Base-by-base conservation (phyloP, 2,329 filamentous ascomycete species). In the Alternaria incomplexa region DNA sequence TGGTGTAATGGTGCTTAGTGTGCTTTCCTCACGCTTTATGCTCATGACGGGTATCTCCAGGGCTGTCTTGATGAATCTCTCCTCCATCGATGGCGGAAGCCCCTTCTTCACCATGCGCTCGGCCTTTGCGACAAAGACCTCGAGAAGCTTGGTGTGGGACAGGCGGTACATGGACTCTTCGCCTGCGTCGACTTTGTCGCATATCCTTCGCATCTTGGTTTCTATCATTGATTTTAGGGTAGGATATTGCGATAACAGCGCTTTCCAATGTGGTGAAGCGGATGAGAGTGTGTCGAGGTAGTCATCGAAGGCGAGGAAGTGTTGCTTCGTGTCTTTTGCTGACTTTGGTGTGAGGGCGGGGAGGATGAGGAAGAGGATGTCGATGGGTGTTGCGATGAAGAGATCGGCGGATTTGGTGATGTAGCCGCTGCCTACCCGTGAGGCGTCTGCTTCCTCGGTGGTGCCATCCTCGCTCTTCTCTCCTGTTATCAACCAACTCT, bases 81-180 rank as follows among this genome's bases (percentile, higher is more conserved):
- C 91, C 76, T 97, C 95, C 85, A 99, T 87, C 70, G 91, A 97
- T 7, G 83, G 81, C 2, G 96, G 93, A 10, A 98, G 81, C 0
- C 89, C 88, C 1, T 81, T 82, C 5, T 82, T 79, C n/a, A 85
- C 84, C 85, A 96, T 91, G 6, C 84, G 84, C 64, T 85, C 84
- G 6, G 93, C 93, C 79, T 97, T 98, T 17, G 80, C 74, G 7
- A 94, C 66, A 1, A 98, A 74, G 58, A 90, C 85, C 2, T 79
- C 74, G 7, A 91, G 73, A 1, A 97, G 85, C 75, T 93, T 97
- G 12, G 84, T 81, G 72, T 91, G 86, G 70, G 85, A 96, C 23
- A 97, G 82, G 12, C 93, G 88, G 79, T 91, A 97, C 92, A 97
- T 93, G 58, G 82, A 88, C 78, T 97, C 93, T 63, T 92, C 92